These are phyloP conservation scores for Heterobasidion annosum DNA, from an alignment of 1,284 basidiomycete genomes.

Conservation along the genomic window DNA sequence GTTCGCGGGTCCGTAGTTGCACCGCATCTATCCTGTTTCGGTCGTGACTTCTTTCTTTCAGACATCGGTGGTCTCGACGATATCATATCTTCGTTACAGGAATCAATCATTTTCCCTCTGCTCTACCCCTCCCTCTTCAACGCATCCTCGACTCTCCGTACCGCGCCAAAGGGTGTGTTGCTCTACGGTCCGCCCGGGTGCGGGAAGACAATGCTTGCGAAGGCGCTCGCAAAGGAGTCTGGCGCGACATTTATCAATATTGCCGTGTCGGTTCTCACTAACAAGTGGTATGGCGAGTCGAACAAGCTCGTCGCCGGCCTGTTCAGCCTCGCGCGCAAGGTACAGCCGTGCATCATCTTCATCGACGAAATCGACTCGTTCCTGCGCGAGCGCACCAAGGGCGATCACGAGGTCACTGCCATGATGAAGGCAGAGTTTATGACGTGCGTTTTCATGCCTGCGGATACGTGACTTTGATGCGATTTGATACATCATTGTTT, in stretches of 20 bases:
- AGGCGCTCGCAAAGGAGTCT: constrained; percentile 92
- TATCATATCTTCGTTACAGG: constrained; percentile 86
- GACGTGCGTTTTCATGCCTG: constrained; percentile 55
- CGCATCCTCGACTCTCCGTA: constrained; percentile 60
- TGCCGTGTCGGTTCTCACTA: constrained; percentile 69
- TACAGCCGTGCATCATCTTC: constrained; percentile 74
- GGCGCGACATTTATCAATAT: constrained; percentile 97
- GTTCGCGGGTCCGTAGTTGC: constrained; percentile 48
- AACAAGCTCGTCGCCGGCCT: constrained; percentile 94
- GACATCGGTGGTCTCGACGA: constrained; percentile 95
- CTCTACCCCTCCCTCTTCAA: constrained; percentile 88
- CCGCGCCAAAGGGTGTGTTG: constrained; percentile 75
- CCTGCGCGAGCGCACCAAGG: constrained; percentile 77
- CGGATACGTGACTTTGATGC: neutral
- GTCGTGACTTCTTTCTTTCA: neutral
- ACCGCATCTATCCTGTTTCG: constrained; percentile 10
- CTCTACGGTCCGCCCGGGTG: constrained; percentile 90
- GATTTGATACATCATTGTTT: neutral
- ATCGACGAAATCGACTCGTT: constrained; percentile 87
- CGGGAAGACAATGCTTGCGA: constrained; percentile 93
- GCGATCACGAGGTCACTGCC: constrained; percentile 95
- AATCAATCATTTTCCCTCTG: constrained; percentile 95
- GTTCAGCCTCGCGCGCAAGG: constrained; percentile 68
- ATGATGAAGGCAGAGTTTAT: constrained; percentile 99
- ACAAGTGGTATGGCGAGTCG: constrained; percentile 98